These are phyloP conservation scores for Zygosaccharomyces pseudorouxii DNA, from an alignment of 805 yeast species.

Conservation along the genomic window DNA sequence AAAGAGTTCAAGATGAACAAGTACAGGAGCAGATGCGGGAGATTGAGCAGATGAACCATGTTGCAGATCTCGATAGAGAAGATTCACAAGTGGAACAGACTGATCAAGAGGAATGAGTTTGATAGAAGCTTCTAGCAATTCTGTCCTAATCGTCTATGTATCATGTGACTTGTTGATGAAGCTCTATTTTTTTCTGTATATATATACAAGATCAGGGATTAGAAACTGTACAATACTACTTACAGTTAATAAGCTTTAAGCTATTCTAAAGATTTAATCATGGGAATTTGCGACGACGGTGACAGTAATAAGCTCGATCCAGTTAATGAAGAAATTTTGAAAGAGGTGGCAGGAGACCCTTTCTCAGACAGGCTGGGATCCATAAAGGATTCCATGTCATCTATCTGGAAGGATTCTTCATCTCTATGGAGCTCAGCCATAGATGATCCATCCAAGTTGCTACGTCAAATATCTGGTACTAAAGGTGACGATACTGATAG, in stretches of 20 bases:
- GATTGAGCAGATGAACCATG: slow-evolving; percentile 20
- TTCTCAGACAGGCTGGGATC: slow-evolving; percentile 12
- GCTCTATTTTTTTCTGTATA: slow-evolving; percentile 1
- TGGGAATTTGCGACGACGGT: slow-evolving; percentile 20
- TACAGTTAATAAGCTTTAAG: not conserved
- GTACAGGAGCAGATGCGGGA: slow-evolving; percentile 18
- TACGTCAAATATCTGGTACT: slow-evolving; percentile 9
- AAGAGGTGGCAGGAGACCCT: slow-evolving; percentile 9
- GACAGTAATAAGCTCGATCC: slow-evolving; percentile 15
- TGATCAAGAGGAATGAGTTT: slow-evolving; percentile 7
- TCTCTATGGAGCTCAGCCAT: slow-evolving; percentile 19
- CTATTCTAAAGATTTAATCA: not conserved
- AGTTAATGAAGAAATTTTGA: slow-evolving; percentile 14
- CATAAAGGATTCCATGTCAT: slow-evolving; percentile 17
- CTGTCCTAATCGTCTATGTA: not conserved
- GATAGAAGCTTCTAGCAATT: slow-evolving; percentile 3
- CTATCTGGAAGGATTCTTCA: slow-evolving; percentile 15
- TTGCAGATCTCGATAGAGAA: slow-evolving; percentile 16
- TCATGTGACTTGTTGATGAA: slow-evolving; percentile 3
- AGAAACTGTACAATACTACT: not conserved
- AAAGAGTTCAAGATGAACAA: slow-evolving; percentile 3
- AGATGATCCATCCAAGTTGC: slow-evolving; percentile 14
- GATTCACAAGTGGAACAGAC: slow-evolving; percentile 8
- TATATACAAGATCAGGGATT: not conserved
- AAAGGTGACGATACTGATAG: slow-evolving; percentile 10